These are phyloP conservation scores for Fusarium xylarioides DNA, from an alignment of 2,329 filamentous ascomycete species.

Conservation along the genomic window DNA sequence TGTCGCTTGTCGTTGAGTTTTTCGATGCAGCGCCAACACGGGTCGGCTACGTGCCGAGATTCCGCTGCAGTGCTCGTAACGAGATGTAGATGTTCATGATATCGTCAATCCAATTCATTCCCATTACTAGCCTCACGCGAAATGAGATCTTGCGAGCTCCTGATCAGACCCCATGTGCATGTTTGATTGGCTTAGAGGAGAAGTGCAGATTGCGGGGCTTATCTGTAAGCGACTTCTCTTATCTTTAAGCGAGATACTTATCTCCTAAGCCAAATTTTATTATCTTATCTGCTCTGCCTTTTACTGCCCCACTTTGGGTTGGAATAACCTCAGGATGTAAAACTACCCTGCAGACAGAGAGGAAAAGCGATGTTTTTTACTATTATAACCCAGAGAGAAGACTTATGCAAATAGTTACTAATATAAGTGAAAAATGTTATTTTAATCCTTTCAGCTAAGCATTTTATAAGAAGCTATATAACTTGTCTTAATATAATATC, in stretches of 20 bases:
- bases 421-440: too few relatives aligned
- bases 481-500: too few relatives aligned
- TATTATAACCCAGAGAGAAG: too few relatives aligned
- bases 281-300: too few relatives aligned
- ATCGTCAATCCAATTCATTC: not conserved
- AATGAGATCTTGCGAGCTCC: not conserved
- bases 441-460: too few relatives aligned
- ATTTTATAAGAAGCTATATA: too few relatives aligned
- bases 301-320: rapidly evolving
- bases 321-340: rapidly evolving
- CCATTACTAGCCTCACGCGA: too few relatives aligned
- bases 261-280: rapidly evolving
- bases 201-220: not conserved
- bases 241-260: not conserved
- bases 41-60: not conserved
- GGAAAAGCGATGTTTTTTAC: rapidly evolving
- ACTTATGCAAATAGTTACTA: too few relatives aligned
- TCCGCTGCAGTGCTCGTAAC: not conserved
- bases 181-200: not conserved
- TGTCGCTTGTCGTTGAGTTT: too few relatives aligned
- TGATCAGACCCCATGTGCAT: not conserved
- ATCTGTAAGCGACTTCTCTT: not conserved
- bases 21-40: too few relatives aligned
- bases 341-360: not conserved
- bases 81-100: not conserved